Evolutionary conservation across 1,284 basidiomycete species (phyloP), one percentile per base, ranked within the genome.

Genomic region (Tetrapyrgos nigripes): DNA sequence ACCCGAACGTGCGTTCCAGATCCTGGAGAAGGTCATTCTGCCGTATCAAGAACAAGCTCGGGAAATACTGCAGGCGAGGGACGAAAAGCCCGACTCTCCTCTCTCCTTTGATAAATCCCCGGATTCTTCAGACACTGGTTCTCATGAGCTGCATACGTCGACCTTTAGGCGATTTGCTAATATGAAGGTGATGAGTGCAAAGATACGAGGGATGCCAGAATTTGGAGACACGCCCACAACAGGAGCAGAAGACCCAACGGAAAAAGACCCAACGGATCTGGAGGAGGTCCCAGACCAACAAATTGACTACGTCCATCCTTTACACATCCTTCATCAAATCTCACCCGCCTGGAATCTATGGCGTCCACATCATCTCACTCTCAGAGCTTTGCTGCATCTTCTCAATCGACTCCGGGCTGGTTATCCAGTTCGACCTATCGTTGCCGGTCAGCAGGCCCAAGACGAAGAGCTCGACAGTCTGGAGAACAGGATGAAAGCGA

Each of bases 1-100:
- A 66, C 72, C 88, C 6, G 86, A 89, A 62, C 89, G 90, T 49
- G 95, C 94, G 3, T 93, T 97, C 72, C 87, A 90, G 66, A 81
- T 97, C 24, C 75, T 95, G 27, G 93, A 98, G 71, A 81, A 84
- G 47, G 86, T 98, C 43, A 81, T 98, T 54, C 66, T 95, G 17
- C 88, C 87, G 0, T 84, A 85, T 65, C 81, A 83, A 50, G 76
- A 72, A 17, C 74, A 76, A 62, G 71, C 69, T 46, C 55, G 66
- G 4, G 45, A 58, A 17, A 57, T 73, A 11, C 56, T 66, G n/a
- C 59, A 61, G 3, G 46, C 60, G 26, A 76, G 85, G 59, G 72
- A 81, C 49, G 50, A 43, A 17, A 61, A 66, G 21, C 82, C 83
- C 14, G 62, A 64, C 23, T 77, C 83, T 6, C 86, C 85, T 1